phyloP scores from a whole-genome alignment of 2,329 filamentous ascomycete genomes.

The Neofusicoccum ribis region DNA sequence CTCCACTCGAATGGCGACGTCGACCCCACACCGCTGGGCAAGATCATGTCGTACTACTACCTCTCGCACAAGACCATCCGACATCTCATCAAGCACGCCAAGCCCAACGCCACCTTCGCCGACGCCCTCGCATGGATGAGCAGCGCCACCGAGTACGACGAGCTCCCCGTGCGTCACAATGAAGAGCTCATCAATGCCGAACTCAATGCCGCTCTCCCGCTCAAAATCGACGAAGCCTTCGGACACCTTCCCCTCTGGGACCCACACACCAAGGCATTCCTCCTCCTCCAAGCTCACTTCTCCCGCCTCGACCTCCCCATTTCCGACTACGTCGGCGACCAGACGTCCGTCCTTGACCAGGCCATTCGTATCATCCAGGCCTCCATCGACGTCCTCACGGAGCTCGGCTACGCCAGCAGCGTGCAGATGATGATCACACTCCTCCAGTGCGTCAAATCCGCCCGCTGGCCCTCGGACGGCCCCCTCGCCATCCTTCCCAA shows the following conservation, averaged over 20 bases:
- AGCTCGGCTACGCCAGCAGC: conserved; percentile 78
- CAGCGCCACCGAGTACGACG: conserved; percentile 91
- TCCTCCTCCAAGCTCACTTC: conserved; percentile 93
- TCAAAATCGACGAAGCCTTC: conserved; percentile 52
- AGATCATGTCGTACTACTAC: conserved; percentile 99
- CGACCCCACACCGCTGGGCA: conserved; percentile 85
- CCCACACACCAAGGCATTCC: conserved; percentile 93
- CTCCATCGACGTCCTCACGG: conserved; percentile 87
- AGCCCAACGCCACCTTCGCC: conserved; percentile 71
- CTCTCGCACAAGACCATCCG: conserved; percentile 90
- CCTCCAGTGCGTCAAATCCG: conserved; percentile 89
- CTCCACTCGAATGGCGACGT: conserved; percentile 86
- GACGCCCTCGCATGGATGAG: conserved; percentile 92
- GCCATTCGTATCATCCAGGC: conserved; percentile 96
- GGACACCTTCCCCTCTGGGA: conserved; percentile 88
- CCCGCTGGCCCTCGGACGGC: conserved; percentile 83
- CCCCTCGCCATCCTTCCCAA: conserved; percentile 79
- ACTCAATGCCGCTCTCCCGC: conserved; percentile 77
- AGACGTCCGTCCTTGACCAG: conserved; percentile 85
- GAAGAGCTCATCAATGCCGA: conserved; percentile 96
- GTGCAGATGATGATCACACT: conserved; percentile 80
- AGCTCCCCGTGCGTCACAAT: conserved; percentile 95
- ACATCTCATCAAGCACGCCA: conserved; percentile 74
- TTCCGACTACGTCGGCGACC: conserved; percentile 94
- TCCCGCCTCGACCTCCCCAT: conserved; percentile 90